Evolutionary conservation across 1,284 basidiomycete species (phyloP), one percentile per base, ranked within the genome.

Genomic region (Sparassis latifolia): DNA sequence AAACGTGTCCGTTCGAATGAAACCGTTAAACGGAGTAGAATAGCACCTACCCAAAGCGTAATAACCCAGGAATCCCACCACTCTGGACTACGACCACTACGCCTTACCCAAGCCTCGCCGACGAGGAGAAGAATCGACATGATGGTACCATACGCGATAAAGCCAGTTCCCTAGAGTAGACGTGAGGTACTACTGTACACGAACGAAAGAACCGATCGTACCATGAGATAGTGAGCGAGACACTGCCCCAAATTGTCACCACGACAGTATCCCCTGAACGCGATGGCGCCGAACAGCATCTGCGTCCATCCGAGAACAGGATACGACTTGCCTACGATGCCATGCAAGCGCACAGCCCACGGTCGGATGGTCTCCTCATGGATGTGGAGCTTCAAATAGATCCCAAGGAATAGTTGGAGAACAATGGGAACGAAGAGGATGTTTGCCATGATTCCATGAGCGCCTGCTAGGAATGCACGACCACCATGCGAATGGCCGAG

Each of bases 331-430:
- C 96, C 96, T 3, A 97, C 68, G 12, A 92, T 59, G 1, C 92
- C 87, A 61, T 98, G 96, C 1, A 76, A 66, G 7, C 74, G 69
- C 10, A 93, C 87, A 5, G 86, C 79, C 60, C 78, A 87, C 0
- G 89, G 88, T 29, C 94, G 78, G 7, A 94, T 62, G 1, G 79
- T 79, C 55, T 76, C 74, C 68, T 97, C 91, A 55, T 94, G 78
- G 27, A 97, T 84, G 67, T 98, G 96, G 3, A 96, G 72, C 69
- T 96, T 97, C 55, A 98, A 84, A 68, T 97, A 98, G 52, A 94
- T 77, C 4, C 95, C 95, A 47, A 92, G 73, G 12, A 65, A 62
- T 5, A 88, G 74, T 69, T 97, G 95, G 1, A 74, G 62, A 12
- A 77, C 60, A 42, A 93, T 80, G 2, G 88, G 81, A 37, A 81